Evolutionary conservation across 1,139 yeast genomes (phyloP), one percentile per base, ranked within the genome.

Genomic region (Pichia sp.): DNA sequence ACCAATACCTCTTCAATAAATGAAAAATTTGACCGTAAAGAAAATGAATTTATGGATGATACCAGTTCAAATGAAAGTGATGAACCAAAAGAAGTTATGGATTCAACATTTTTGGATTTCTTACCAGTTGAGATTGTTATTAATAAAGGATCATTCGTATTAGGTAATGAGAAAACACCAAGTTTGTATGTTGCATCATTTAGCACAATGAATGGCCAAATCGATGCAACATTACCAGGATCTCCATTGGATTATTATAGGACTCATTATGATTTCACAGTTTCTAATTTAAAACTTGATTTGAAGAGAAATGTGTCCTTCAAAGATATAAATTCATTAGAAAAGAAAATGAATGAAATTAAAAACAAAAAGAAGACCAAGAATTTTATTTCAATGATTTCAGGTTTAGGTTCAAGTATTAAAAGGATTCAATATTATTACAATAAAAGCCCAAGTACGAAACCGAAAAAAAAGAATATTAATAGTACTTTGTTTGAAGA

Each of bases 161-260:
- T 87, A 31, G 98, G 98, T 7, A 90, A 89, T 62, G 69, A 75
- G 45, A 72, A 78, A 11, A 87, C 96, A 0, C 85, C 95, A 1
- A 77, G 90, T 1, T 66, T 92, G 11, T 53, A 85, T 39, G 80
- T 87, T 3, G 68, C 75, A 6, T 80, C 87, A 9, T 83, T 73
- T 56, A 69, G 73, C 8, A 58, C 70, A 3, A 81, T 80, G 1
- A 66, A 64, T n/a, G 89, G 90, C 0, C 53, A 70, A 0, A 50
- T 83, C 2, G 96, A 90, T 60, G 68, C 78, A 12, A 66, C 70
- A 2, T 65, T 66, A 10, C 62, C 94, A 0, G 68, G 69, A 1
- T 71, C 71, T 40, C 51, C 61, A 0, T 59, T 74, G 3, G 97
- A 90, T 61, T 58, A 68, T 31, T 84, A 74, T 58, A 73, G 79